Conservation (phyloP, 495 filamentous ascomycete species). For the Aspergillus sclerotiicarbonarius region DNA sequence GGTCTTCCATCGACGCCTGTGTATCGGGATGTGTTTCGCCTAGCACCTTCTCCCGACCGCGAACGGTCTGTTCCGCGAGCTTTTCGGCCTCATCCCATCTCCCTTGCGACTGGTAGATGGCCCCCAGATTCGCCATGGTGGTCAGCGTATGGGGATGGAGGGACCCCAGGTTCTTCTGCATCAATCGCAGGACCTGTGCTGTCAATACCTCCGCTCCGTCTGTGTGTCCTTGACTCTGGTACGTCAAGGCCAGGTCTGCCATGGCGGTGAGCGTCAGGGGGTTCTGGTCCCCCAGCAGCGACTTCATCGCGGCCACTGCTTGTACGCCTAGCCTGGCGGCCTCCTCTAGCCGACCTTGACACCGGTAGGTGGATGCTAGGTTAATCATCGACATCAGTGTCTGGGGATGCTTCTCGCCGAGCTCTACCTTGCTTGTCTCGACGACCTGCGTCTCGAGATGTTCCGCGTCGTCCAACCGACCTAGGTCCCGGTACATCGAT, state of each 20-base stretch:
- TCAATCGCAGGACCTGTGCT: conserved; percentile 20
- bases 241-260: conserved; percentile 36
- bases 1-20: conserved; percentile 3
- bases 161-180: conserved; percentile 18
- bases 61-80: conserved; percentile 25
- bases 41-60: conserved; percentile 14
- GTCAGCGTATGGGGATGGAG: conserved; percentile 23
- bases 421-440: conserved; percentile 7
- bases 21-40: conserved; percentile 16
- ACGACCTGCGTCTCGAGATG: conserved; percentile 19
- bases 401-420: conserved; percentile 19
- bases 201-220: conserved; percentile 30
- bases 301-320: conserved; percentile 25
- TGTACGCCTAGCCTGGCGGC: conserved; percentile 33
- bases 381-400: conserved; percentile 27
- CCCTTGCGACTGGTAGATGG: conserved; percentile 27
- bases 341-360: conserved; percentile 36
- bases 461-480: conserved; percentile 31
- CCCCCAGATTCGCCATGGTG: conserved; percentile 29
- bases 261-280: conserved; percentile 37
- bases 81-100: conserved; percentile 35
- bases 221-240: conserved; percentile 21
- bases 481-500: conserved; percentile 14
- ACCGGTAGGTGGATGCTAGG: conserved; percentile 27
- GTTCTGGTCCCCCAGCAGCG: conserved; percentile 33